A percentile compares a stretch with the other conserved stretches of the same genome.
phyloP scores from a whole-genome alignment of 2,329 filamentous ascomycete genomes.

The Paracorniculantispora psalliotae region DNA sequence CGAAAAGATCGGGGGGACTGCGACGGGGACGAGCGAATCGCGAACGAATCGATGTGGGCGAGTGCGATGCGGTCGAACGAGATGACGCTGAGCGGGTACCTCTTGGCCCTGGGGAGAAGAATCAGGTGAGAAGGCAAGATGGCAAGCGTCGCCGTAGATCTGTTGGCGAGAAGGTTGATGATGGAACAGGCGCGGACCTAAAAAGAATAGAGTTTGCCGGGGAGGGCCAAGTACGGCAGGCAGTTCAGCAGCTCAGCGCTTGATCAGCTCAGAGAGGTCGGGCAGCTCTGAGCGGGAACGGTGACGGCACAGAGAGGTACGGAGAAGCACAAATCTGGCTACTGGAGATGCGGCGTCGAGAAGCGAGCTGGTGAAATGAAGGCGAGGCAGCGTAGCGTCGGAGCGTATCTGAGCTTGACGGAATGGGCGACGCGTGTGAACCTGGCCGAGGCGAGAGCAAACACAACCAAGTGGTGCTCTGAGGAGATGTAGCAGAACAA shows the following conservation, averaged over 20 bases:
- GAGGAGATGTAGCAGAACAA: background rate
- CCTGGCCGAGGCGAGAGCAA: slow-evolving; percentile 1
- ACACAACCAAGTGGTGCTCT: slow-evolving; percentile 7
- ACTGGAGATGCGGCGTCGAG: background rate
- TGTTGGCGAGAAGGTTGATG: background rate
- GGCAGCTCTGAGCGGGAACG: background rate
- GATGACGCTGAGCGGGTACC: too few relatives aligned
- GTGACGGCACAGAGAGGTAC: background rate
- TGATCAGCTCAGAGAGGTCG: background rate
- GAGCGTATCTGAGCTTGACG: background rate
- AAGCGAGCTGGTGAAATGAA: background rate
- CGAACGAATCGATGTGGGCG: background rate
- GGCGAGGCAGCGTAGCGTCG: background rate
- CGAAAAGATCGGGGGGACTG: background rate
- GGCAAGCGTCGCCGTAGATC: background rate
- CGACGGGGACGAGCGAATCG: background rate
- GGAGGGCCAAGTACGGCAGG: slow-evolving; percentile 1
- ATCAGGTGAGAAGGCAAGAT: background rate
- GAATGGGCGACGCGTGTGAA: background rate
- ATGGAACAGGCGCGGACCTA: background rate
- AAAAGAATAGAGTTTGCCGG: slow-evolving; percentile 7
- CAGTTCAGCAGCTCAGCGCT: too few relatives aligned
- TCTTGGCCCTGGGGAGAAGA: background rate
- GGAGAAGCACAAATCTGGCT: background rate
- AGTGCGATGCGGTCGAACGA: background rate